Conservation (phyloP, 352 stramenopile genomes). For the Phytophthora chlamydospora region DNA sequence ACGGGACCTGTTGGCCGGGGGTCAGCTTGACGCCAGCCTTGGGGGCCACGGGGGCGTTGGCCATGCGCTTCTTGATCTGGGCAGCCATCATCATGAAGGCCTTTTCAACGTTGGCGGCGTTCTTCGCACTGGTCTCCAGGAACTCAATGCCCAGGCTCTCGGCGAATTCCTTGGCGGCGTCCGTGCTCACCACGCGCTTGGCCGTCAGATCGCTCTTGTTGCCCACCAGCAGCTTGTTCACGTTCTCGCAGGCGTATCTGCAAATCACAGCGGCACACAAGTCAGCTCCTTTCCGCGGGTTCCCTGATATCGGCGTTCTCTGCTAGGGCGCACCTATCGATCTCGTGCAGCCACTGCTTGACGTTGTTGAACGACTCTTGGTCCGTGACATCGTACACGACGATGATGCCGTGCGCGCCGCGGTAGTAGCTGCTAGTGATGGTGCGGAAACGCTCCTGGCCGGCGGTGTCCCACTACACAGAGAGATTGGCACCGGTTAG, state of each 20-base stretch:
- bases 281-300: constrained; percentile 5
- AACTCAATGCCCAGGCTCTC: constrained; percentile 90
- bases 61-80: constrained; percentile 93
- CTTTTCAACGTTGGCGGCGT: constrained; percentile 90
- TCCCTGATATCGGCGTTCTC: not conserved
- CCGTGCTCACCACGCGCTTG: constrained; percentile 94
- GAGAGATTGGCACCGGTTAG: constrained; percentile 15
- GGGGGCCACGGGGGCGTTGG: constrained; percentile 76
- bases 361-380: constrained; percentile 98
- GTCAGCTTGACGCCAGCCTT: constrained; percentile 75
- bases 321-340: constrained; percentile 59
- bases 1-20: constrained; percentile 64
- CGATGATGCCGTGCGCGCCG: constrained; percentile 98
- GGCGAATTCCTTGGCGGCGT: constrained; percentile 92
- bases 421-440: constrained; percentile 99
- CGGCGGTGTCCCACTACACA: constrained; percentile 98
- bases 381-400: constrained; percentile 99
- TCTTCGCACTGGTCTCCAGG: constrained; percentile 90
- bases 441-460: constrained; percentile 99
- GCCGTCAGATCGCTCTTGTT: constrained; percentile 98
- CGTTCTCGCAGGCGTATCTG: constrained; percentile 96
- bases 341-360: constrained; percentile 98
- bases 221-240: constrained; percentile 97
- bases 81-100: constrained; percentile 94
- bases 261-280: constrained; percentile 7